Evolutionary conservation across 2,329 filamentous ascomycete species (phyloP).

Genomic region (Calcarisporium arbuscula): DNA sequence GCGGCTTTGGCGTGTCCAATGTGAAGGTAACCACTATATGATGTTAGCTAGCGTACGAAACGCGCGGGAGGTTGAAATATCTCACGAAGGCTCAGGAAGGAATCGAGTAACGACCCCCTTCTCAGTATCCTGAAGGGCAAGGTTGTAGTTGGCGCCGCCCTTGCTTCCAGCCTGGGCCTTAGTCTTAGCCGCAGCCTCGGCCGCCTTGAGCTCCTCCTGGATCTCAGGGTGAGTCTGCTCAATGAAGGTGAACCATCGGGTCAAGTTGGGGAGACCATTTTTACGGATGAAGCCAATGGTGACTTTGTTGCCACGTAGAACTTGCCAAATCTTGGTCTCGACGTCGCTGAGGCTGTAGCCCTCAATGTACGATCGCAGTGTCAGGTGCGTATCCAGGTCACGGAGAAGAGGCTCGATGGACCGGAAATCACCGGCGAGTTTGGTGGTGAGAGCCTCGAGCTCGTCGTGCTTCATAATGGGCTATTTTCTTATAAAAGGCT

Average conservation of each 20-base stretch:
- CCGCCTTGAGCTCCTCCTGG: constrained; percentile 60
- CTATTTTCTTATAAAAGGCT: not conserved
- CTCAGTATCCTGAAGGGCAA: constrained; percentile 76
- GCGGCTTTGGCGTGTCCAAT: constrained; percentile 95
- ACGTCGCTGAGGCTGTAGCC: constrained; percentile 72
- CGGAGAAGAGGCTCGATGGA: constrained; percentile 66
- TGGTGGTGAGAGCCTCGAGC: constrained; percentile 43
- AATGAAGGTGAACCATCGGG: constrained; percentile 82
- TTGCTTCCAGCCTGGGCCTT: constrained; percentile 65
- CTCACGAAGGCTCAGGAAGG: constrained; percentile 84
- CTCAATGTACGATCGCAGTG: constrained; percentile 77
- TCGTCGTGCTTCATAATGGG: constrained; percentile 51
- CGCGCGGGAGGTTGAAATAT: constrained; percentile 9
- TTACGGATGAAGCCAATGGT: constrained; percentile 75
- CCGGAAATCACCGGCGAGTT: constrained; percentile 68
- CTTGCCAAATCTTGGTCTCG: constrained; percentile 78
- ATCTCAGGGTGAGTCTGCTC: constrained; percentile 77
- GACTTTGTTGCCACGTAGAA: constrained; percentile 78
- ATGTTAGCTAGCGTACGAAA: constrained; percentile 11
- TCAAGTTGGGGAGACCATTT: constrained; percentile 67
- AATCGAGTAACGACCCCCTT: constrained; percentile 90
- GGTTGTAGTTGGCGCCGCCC: constrained; percentile 81
- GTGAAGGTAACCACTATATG: constrained; percentile 69
- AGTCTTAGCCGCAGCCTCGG: constrained; percentile 63
- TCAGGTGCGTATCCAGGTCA: constrained; percentile 81